Conservation (phyloP, 768 basidiomycete genomes). For the Leccinum disarticulatum region DNA sequence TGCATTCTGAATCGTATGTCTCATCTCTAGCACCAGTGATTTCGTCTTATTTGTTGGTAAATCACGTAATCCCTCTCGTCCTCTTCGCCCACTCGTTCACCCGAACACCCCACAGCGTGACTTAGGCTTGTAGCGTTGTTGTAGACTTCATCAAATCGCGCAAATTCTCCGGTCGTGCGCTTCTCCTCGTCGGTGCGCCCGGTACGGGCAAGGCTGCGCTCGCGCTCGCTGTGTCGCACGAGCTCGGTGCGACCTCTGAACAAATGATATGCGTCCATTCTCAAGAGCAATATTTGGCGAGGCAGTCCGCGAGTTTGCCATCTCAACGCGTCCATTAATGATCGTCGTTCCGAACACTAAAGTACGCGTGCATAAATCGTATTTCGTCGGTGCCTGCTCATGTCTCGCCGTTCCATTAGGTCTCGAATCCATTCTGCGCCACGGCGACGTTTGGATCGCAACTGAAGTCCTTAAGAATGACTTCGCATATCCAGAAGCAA, state of each 20-base stretch:
- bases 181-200: constrained; percentile 91
- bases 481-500: constrained; percentile 65
- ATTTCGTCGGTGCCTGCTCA: constrained; percentile 6
- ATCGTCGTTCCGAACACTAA: constrained; percentile 34
- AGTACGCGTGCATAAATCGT: constrained; percentile 27
- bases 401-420: constrained; percentile 37
- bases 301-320: constrained; percentile 28
- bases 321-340: constrained; percentile 37
- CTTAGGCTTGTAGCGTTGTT: constrained; percentile 85
- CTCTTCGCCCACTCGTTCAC: background rate
- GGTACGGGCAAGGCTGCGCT: constrained; percentile 99
- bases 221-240: constrained; percentile 90
- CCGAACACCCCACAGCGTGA: too few relatives aligned
- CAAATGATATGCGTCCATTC: too few relatives aligned
- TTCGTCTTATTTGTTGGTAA: background rate
- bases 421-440: constrained; percentile 88
- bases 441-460: constrained; percentile 81
- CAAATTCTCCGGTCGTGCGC: constrained; percentile 90
- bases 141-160: constrained; percentile 88
- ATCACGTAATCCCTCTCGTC: background rate
- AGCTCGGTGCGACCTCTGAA: constrained; percentile 65
- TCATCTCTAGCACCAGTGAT: too few relatives aligned
- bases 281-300: constrained; percentile 17
- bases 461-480: constrained; percentile 92
- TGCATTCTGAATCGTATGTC: background rate